A percentile compares a stretch with the other conserved stretches of the same genome.
phyloP scores from a whole-genome alignment of 2,329 filamentous ascomycete genomes.

The Aspergillus sp. region DNA sequence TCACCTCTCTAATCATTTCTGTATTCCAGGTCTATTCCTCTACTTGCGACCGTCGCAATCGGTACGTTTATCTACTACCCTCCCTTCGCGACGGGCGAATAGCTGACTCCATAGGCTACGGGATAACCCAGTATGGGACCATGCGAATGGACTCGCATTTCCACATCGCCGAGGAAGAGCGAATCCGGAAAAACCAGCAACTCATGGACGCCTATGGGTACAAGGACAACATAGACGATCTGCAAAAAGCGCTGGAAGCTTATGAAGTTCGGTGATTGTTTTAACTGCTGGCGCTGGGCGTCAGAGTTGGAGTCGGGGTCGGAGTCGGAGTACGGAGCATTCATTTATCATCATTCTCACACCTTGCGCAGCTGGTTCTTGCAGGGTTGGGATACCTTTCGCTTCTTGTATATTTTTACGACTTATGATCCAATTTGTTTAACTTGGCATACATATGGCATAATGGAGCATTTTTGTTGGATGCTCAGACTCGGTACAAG shows the following conservation, averaged over 20 bases:
- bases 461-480: not conserved
- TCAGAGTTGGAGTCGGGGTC: not conserved
- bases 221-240: constrained; percentile 43
- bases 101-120: constrained; percentile 16
- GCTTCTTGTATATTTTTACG: not conserved
- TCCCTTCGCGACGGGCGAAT: not conserved
- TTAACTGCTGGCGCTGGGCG: not conserved
- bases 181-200: constrained; percentile 37
- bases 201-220: constrained; percentile 51
- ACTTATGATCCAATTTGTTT: not conserved
- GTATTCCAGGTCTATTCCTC: constrained; percentile 14
- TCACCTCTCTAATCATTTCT: not conserved
- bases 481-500: not conserved
- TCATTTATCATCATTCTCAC: not conserved
- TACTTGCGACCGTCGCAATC: constrained; percentile 17
- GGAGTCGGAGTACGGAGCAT: not conserved
- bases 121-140: constrained; percentile 13
- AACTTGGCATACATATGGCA: not conserved
- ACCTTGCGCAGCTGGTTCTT: not conserved
- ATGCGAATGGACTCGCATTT: not conserved
- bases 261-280: constrained; percentile 41
- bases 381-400: not conserved
- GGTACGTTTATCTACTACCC: constrained; percentile 16
- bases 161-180: constrained; percentile 25
- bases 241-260: constrained; percentile 46